phyloP scores from a whole-genome alignment of 352 stramenopile species.

The Pythium sukuiense region DNA sequence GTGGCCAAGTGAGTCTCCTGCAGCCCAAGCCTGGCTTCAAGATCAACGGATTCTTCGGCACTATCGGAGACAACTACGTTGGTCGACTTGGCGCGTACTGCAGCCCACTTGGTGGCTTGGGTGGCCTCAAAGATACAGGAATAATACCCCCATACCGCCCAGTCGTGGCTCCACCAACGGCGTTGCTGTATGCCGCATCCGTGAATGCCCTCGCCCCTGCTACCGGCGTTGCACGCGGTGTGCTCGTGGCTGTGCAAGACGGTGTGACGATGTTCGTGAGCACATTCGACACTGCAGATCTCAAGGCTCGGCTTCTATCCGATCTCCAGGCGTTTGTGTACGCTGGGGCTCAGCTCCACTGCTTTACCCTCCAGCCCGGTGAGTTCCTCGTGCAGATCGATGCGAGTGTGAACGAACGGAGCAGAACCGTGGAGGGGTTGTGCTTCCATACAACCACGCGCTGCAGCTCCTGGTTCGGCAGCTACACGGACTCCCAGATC shows the following conservation, averaged over 20 bases:
- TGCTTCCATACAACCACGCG: slow-evolving; percentile 60
- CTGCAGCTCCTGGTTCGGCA: slow-evolving; percentile 61
- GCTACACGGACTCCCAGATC: slow-evolving; percentile 34
- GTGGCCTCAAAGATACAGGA: background rate
- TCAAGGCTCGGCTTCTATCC: background rate
- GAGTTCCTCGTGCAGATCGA: slow-evolving; percentile 58
- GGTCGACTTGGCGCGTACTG: slow-evolving; percentile 50
- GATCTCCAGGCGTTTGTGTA: slow-evolving; percentile 23
- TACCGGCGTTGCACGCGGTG: slow-evolving; percentile 11
- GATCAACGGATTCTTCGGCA: slow-evolving; percentile 56
- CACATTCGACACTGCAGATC: slow-evolving; percentile 13
- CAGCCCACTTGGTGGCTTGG: slow-evolving; percentile 10
- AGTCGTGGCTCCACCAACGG: background rate
- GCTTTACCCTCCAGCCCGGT: slow-evolving; percentile 30
- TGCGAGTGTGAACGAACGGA: slow-evolving; percentile 28
- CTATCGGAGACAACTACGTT: slow-evolving; percentile 46
- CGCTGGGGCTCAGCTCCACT: slow-evolving; percentile 36
- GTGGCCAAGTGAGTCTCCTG: slow-evolving; percentile 44
- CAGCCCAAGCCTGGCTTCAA: slow-evolving; percentile 37
- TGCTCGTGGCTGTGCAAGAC: slow-evolving; percentile 27
- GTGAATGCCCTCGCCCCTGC: background rate
- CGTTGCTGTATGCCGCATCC: background rate
- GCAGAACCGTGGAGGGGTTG: slow-evolving; percentile 40
- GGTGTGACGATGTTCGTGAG: slow-evolving; percentile 20
- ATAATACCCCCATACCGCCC: background rate